Conservation (phyloP, 148 eudicot genomes). For the Rhododendron ovatum region DNA sequence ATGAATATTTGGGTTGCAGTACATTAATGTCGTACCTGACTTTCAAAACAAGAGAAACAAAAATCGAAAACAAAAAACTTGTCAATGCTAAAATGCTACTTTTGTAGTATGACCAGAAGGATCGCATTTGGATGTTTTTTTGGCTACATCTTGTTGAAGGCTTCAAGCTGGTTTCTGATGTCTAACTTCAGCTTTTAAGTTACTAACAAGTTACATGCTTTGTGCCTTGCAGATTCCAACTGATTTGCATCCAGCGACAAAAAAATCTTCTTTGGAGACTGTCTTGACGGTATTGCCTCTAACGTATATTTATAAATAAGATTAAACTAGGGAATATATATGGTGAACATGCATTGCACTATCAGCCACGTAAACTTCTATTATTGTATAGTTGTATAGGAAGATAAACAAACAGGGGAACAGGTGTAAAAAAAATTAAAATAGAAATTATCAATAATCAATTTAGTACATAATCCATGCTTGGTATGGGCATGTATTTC, state of each 20-base stretch:
- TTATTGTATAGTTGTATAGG: background rate
- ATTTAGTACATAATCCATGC: background rate
- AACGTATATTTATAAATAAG: background rate
- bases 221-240: constrained; percentile 71
- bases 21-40: too few relatives aligned
- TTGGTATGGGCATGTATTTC: background rate
- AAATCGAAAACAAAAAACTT: background rate
- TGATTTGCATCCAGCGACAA: constrained; percentile 79
- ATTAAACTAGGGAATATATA: background rate
- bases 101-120: background rate
- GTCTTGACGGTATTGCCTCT: constrained; percentile 72
- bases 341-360: background rate
- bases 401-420: background rate
- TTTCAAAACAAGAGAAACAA: background rate
- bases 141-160: background rate
- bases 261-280: constrained; percentile 87
- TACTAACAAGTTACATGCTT: background rate
- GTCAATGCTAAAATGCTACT: background rate
- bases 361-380: background rate
- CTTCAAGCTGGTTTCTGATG: background rate
- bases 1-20: too few relatives aligned
- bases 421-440: background rate
- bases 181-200: background rate
- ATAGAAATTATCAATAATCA: background rate
- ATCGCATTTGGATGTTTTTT: background rate